Evolutionary conservation across 2,329 filamentous ascomycete genomes (phyloP).

Genomic region (Colletotrichum incanum): DNA sequence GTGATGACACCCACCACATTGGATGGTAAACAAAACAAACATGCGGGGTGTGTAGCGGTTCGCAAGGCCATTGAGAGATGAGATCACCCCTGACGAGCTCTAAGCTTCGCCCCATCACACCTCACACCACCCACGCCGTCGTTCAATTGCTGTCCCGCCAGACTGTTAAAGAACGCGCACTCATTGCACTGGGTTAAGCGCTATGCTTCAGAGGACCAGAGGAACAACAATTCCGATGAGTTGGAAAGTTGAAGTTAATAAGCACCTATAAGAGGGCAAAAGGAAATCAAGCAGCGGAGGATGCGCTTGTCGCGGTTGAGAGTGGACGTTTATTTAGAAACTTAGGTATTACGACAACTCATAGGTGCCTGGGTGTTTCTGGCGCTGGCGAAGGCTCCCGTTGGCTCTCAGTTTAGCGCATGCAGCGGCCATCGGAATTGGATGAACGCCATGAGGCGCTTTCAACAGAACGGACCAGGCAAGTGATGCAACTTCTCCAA

Average conservation of each 20-base stretch:
- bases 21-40: background rate
- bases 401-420: background rate
- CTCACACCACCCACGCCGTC: background rate
- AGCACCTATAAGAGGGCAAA: background rate
- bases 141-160: too few relatives aligned
- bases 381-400: background rate
- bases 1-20: background rate
- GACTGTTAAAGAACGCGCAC: background rate
- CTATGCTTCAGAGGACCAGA: background rate
- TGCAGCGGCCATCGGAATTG: background rate
- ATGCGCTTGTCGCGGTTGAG: slow-evolving; percentile 6
- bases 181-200: background rate
- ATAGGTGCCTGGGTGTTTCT: background rate
- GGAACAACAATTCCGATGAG: background rate
- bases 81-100: background rate
- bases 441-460: background rate
- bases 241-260: too few relatives aligned
- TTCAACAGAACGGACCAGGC: fast-evolving
- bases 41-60: too few relatives aligned
- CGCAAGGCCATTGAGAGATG: background rate
- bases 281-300: background rate
- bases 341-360: background rate
- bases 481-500: background rate
- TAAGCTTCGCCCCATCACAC: background rate
- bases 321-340: background rate